These are phyloP conservation scores for Boechera stricta DNA, from an alignment of 345 rosid genomes.

Conservation along the genomic window DNA sequence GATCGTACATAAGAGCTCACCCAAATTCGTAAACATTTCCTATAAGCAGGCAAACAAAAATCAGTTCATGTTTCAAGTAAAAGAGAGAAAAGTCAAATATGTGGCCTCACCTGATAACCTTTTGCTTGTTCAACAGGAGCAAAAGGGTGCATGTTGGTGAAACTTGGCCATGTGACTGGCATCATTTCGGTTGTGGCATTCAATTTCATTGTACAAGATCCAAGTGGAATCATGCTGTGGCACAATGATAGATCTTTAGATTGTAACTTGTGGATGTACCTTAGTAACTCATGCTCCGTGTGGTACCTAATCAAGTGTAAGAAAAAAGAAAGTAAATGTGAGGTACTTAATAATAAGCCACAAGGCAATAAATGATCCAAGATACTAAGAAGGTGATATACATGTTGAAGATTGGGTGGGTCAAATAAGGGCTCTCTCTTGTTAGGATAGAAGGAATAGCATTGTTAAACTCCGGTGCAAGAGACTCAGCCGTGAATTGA, in stretches of 20 bases:
- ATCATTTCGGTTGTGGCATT: slow-evolving; percentile 97
- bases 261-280: slow-evolving; percentile 75
- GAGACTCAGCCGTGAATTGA: slow-evolving; percentile 81
- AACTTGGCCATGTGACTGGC: slow-evolving; percentile 94
- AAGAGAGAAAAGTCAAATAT: background rate
- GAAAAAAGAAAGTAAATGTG: slow-evolving; percentile 19
- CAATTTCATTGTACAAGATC: slow-evolving; percentile 98
- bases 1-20: slow-evolving; percentile 76
- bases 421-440: slow-evolving; percentile 79
- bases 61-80: slow-evolving; percentile 32
- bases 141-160: slow-evolving; percentile 90
- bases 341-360: slow-evolving; percentile 36
- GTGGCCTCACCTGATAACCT: slow-evolving; percentile 77
- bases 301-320: slow-evolving; percentile 61
- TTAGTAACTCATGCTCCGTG: slow-evolving; percentile 92
- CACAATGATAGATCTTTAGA: slow-evolving; percentile 93
- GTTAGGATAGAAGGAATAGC: slow-evolving; percentile 70
- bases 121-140: slow-evolving; percentile 81
- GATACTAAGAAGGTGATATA: slow-evolving; percentile 45
- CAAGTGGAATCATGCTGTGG: slow-evolving; percentile 99
- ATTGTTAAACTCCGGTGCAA: slow-evolving; percentile 76
- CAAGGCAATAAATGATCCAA: slow-evolving; percentile 16
- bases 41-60: slow-evolving; percentile 36
- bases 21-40: slow-evolving; percentile 95
- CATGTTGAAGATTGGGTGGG: slow-evolving; percentile 87